Base-by-base conservation (phyloP, 306 rosid genomes). In the Heteromeles arbutifolia region DNA sequence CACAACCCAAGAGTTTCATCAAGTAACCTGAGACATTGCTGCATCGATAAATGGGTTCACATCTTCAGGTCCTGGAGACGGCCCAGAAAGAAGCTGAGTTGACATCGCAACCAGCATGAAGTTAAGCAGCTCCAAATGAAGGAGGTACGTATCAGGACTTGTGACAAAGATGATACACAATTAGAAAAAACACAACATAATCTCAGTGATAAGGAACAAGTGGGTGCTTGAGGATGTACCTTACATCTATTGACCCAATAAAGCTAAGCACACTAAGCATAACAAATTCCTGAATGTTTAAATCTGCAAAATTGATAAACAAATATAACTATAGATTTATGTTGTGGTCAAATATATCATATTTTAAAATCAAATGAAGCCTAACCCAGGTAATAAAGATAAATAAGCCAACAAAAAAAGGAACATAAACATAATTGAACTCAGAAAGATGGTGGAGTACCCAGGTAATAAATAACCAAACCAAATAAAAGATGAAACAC, bases 51-150 rank as follows among this genome's bases (percentile, higher is more conserved):
- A 92, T 62, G 99, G 98, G 79, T 92, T 92, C 81, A 88, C 85
- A 77, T 92, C 96, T 81, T 79, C 82, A 15, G 90, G 91, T 79
- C 90, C 90, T 41, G 98, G 98, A 82, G 98, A 96, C 72, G 98
- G 88, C 78, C 99, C 97, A 79, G 93, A 92, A 53, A 90, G 97
- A 87, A 96, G 99, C 80, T 96, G 99, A 82, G 97, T 92, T 32
- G 99, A 92, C 98, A 92, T 92, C 77, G 90, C 89, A 87, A 92
- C 84, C 70, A 90, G 85, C 96, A 96, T 65, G 86, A 96, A 96
- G 88, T 92, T 92, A 72, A 90, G 97, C 89, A 96, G 90, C 86
- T 96, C 99, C 84, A 87, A 79, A 70, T 96, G 97, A 77, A 96
- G 92, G 76, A 90, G 81, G 75, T 84, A 86, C 65, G 96, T 88